Percentiles rank a stretch among this genome's conserved stretches.
phyloP scores from a whole-genome alignment of 306 rosid species.

The Castanea sativa region DNA sequence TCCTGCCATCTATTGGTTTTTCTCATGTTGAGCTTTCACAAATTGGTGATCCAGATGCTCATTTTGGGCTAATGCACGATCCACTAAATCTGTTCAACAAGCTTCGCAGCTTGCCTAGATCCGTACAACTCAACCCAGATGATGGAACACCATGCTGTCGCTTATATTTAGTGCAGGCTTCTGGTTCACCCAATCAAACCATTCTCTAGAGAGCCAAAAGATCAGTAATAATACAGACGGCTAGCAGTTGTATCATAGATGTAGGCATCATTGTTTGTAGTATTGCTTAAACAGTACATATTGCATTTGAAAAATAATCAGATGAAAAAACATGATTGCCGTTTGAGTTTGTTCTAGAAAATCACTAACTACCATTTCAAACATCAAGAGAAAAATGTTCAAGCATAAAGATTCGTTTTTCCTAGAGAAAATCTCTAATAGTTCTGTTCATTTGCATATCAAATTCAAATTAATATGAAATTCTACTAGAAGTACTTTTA shows the following conservation, averaged over 20 bases:
- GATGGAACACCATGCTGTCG: conserved; percentile 92
- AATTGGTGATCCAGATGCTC: conserved; percentile 97
- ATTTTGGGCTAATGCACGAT: conserved; percentile 79
- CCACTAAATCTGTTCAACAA: conserved; percentile 83
- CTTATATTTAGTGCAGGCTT: conserved; percentile 86
- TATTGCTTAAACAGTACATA: conserved; percentile 18
- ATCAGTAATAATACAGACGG: conserved; percentile 28
- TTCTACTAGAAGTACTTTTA: background rate
- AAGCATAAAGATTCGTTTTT: background rate
- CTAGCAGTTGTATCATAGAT: conserved; percentile 22
- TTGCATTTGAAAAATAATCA: conserved; percentile 14
- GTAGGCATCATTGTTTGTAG: conserved; percentile 35
- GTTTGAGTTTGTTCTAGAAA: background rate
- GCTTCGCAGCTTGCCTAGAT: conserved; percentile 84
- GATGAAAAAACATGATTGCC: background rate
- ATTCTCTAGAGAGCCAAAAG: conserved; percentile 26
- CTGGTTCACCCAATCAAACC: conserved; percentile 70
- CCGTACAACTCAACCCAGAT: conserved; percentile 76
- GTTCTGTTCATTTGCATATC: background rate
- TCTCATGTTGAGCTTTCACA: conserved; percentile 75
- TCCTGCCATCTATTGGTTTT: conserved; percentile 90
- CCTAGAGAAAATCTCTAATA: background rate
- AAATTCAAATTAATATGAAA: background rate
- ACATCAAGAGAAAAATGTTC: background rate
- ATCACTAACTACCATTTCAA: too few relatives aligned